phyloP scores from a whole-genome alignment of 2,329 filamentous ascomycete genomes.

The Coniosporium tulheliwenetii region DNA sequence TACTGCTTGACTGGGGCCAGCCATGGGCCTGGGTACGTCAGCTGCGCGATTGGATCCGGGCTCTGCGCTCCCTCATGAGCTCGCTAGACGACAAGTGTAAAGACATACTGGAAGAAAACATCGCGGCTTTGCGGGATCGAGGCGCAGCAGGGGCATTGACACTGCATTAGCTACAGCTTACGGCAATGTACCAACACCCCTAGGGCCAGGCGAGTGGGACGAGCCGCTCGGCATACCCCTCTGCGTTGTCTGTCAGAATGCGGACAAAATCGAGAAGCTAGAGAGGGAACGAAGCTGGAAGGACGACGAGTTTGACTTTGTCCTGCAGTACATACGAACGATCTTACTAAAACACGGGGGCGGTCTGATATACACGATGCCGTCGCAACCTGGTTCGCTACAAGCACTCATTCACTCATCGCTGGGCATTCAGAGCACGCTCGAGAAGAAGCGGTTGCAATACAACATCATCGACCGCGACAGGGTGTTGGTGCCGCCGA shows the following conservation, averaged over 20 bases:
- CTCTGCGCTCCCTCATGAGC: slow-evolving; percentile 62
- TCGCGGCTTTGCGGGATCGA: slow-evolving; percentile 63
- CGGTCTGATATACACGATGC: slow-evolving; percentile 32
- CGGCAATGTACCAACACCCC: slow-evolving; percentile 54
- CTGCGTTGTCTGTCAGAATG: slow-evolving; percentile 92
- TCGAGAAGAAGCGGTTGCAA: slow-evolving; percentile 19
- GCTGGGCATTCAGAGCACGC: slow-evolving; percentile 48
- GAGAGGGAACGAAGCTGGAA: slow-evolving; percentile 88
- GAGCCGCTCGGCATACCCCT: slow-evolving; percentile 75
- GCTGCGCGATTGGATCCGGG: slow-evolving; percentile 74
- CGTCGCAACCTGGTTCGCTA: slow-evolving; percentile 11
- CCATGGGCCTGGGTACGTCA: slow-evolving; percentile 88
- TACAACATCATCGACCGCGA: slow-evolving; percentile 85
- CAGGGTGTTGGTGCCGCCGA: slow-evolving; percentile 85
- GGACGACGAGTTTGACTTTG: slow-evolving; percentile 91
- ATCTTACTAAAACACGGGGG: slow-evolving; percentile 65
- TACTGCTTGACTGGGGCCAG: slow-evolving; percentile 90
- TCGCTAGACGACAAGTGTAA: slow-evolving; percentile 63
- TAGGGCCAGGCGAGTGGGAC: slow-evolving; percentile 86
- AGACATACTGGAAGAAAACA: slow-evolving; percentile 73
- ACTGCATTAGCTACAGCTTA: slow-evolving; percentile 3
- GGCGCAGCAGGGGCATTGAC: slow-evolving; percentile 51
- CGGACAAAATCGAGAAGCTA: slow-evolving; percentile 77
- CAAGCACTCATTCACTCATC: slow-evolving; percentile 79
- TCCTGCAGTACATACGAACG: slow-evolving; percentile 83